Conservation (phyloP, 495 filamentous ascomycete genomes). For the Aspergillus mulundensis region DNA sequence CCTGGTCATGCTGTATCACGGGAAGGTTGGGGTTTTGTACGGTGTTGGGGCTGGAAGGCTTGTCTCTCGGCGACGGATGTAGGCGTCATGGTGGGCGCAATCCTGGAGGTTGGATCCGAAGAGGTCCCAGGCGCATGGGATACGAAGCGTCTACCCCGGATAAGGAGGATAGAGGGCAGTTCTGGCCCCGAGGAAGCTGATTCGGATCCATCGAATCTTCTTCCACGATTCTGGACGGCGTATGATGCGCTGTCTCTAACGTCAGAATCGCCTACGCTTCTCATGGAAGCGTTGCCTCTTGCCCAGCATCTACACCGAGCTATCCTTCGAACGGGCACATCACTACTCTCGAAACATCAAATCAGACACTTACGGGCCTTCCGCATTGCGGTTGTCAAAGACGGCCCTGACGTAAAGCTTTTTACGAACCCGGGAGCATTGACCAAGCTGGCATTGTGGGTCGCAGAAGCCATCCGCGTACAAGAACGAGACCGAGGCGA, state of each 20-base stretch:
- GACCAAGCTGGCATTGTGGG: slow-evolving; percentile 89
- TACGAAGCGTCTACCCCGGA: slow-evolving; percentile 27
- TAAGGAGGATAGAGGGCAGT: slow-evolving; percentile 30
- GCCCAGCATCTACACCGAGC: slow-evolving; percentile 87
- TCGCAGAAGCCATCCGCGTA: slow-evolving; percentile 87
- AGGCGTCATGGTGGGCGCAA: slow-evolving; percentile 80
- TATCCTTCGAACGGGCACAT: slow-evolving; percentile 88
- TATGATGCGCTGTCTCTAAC: slow-evolving; percentile 72
- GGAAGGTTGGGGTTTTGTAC: slow-evolving; percentile 93
- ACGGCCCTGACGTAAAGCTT: slow-evolving; percentile 81
- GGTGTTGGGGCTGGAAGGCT: slow-evolving; percentile 96
- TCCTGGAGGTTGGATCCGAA: slow-evolving; percentile 77
- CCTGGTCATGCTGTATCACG: slow-evolving; percentile 48
- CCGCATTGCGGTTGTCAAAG: slow-evolving; percentile 92
- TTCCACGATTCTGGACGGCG: slow-evolving; percentile 80
- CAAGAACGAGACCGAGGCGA: slow-evolving; percentile 77
- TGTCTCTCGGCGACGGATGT: slow-evolving; percentile 90
- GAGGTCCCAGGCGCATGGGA: slow-evolving; percentile 37
- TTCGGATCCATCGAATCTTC: slow-evolving; percentile 36
- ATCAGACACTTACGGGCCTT: slow-evolving; percentile 89
- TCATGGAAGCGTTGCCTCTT: slow-evolving; percentile 71
- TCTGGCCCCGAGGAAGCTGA: slow-evolving; percentile 30
- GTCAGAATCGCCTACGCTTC: slow-evolving; percentile 39
- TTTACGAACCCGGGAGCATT: slow-evolving; percentile 91
- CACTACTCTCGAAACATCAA: slow-evolving; percentile 86